Evolutionary conservation across 345 rosid species (phyloP).

Genomic region (Clausena lansium): DNA sequence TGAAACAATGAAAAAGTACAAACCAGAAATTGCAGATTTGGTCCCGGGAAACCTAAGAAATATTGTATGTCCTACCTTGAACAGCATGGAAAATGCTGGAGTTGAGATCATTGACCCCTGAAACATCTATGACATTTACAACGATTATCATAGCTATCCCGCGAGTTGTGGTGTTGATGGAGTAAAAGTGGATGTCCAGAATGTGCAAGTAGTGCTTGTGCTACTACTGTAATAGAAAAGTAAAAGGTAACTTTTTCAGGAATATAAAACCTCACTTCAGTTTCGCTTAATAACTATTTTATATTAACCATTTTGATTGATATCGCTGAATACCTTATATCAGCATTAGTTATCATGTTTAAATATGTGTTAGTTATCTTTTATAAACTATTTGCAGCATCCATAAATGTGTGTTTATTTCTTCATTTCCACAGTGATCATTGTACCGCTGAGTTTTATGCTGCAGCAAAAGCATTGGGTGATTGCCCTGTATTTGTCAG

Average conservation of each 20-base stretch:
- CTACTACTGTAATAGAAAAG: not conserved
- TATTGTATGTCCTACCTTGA: slow-evolving; percentile 35
- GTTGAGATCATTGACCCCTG: slow-evolving; percentile 41
- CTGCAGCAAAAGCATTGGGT: slow-evolving; percentile 59
- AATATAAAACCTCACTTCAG: too few relatives aligned
- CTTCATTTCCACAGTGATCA: slow-evolving; percentile 44
- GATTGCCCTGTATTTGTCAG: slow-evolving; percentile 44
- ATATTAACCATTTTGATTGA: not conserved
- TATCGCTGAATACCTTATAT: not conserved
- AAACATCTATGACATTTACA: slow-evolving; percentile 37
- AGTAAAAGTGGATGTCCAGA: slow-evolving; percentile 51
- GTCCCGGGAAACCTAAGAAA: slow-evolving; percentile 37
- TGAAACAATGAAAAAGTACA: slow-evolving; percentile 45
- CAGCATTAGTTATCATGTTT: not conserved
- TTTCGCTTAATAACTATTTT: not conserved
- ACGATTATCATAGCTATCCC: slow-evolving; percentile 45
- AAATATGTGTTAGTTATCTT: not conserved
- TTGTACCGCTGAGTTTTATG: slow-evolving; percentile 50
- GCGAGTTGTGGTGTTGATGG: slow-evolving; percentile 40
- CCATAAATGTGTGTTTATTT: slow-evolving; percentile 17
- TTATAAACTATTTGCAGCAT: slow-evolving; percentile 14
- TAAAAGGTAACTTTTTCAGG: not conserved
- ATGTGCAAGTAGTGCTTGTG: slow-evolving; percentile 42
- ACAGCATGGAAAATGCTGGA: slow-evolving; percentile 40
- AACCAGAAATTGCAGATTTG: slow-evolving; percentile 42